A percentile compares a stretch with the other conserved stretches of the same genome.
Conservation (phyloP, 805 yeast genomes). For the Saccharomycopsis malanga region DNA sequence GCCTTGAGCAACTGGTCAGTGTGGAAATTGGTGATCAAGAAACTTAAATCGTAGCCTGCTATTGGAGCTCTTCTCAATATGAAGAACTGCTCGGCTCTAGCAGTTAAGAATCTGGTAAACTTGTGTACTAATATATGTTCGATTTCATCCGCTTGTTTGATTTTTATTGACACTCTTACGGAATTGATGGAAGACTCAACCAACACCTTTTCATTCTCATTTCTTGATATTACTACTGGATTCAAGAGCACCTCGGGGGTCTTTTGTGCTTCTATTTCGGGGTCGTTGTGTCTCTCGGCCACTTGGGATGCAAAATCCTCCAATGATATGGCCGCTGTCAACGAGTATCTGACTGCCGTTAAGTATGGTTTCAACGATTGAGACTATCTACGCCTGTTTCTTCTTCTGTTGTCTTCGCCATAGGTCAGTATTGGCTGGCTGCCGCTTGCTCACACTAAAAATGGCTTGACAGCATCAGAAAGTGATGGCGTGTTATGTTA, state of each 20-base stretch:
- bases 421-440: too few relatives aligned
- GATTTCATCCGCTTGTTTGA: constrained; percentile 96
- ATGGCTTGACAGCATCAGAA: not conserved
- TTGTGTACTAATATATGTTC: constrained; percentile 91
- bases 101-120: constrained; percentile 87
- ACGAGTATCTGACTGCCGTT: constrained; percentile 85
- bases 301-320: constrained; percentile 92
- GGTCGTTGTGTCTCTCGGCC: constrained; percentile 95
- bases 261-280: constrained; percentile 85
- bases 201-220: constrained; percentile 85
- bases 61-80: constrained; percentile 89
- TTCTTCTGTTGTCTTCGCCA: too few relatives aligned
- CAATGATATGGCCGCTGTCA: constrained; percentile 87
- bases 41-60: constrained; percentile 87
- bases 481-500: not conserved
- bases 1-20: constrained; percentile 94
- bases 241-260: constrained; percentile 80
- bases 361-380: constrained; percentile 95
- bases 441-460: too few relatives aligned
- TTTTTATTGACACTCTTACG: constrained; percentile 81
- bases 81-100: constrained; percentile 91
- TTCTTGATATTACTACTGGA: constrained; percentile 85
- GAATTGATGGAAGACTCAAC: constrained; percentile 94
- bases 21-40: constrained; percentile 87
- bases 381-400: too few relatives aligned